Evolutionary conservation across 1,284 basidiomycete genomes (phyloP).

Genomic region (Ceratobasidium sp.): DNA sequence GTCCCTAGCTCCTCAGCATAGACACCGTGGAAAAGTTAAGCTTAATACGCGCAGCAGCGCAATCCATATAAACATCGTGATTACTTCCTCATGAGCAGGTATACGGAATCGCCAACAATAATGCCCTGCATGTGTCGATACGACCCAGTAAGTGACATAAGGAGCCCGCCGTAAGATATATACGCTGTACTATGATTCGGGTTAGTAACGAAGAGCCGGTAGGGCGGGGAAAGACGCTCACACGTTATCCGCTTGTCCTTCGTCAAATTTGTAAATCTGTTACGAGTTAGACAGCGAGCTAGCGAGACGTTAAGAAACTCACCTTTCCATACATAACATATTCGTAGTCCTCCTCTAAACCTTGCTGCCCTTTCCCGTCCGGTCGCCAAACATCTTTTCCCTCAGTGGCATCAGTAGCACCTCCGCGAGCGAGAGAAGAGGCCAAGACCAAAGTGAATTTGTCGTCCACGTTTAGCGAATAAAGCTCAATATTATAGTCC

Average conservation of each 20-base stretch:
- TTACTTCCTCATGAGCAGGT: conserved; percentile 71
- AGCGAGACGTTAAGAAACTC: conserved; percentile 49
- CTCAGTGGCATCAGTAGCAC: conserved; percentile 62
- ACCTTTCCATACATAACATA: conserved; percentile 99
- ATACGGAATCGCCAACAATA: conserved; percentile 92
- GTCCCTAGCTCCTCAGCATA: neutral
- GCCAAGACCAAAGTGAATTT: conserved; percentile 88
- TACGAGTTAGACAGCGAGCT: conserved; percentile 4
- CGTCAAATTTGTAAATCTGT: conserved; percentile 97
- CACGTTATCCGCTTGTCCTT: conserved; percentile 84
- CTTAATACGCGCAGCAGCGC: neutral
- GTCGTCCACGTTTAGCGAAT: conserved; percentile 74
- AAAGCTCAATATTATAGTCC: conserved; percentile 91
- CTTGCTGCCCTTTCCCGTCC: conserved; percentile 84
- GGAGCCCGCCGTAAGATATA: conserved; percentile 94
- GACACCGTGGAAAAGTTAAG: neutral
- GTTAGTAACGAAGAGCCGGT: conserved; percentile 24
- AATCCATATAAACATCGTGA: conserved; percentile 3
- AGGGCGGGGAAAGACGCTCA: conserved; percentile 56
- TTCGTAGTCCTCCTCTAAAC: conserved; percentile 95
- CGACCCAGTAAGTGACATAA: conserved; percentile 93
- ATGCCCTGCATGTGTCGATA: conserved; percentile 93
- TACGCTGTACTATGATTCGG: conserved; percentile 80
- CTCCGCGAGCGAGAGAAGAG: conserved; percentile 78
- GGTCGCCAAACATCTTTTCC: conserved; percentile 87